These are phyloP conservation scores for Aspergillus udagawae DNA, from an alignment of 2,329 filamentous ascomycete species.

Conservation along the genomic window DNA sequence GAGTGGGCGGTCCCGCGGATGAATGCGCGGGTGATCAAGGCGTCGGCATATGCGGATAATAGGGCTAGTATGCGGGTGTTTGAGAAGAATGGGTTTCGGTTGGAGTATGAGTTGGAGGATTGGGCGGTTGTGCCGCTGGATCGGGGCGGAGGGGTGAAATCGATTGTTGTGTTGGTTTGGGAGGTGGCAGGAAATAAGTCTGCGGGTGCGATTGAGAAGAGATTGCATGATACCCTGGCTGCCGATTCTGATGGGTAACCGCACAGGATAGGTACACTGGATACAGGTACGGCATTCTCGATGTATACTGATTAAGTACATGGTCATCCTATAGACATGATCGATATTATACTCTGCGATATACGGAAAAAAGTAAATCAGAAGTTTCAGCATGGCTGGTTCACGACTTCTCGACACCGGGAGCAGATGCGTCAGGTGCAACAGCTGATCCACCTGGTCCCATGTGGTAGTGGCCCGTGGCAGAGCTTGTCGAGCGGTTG, in stretches of 20 bases:
- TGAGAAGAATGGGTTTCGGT: slow-evolving; percentile 25
- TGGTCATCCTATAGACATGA: not conserved
- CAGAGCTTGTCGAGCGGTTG: not conserved
- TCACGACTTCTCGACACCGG: not conserved
- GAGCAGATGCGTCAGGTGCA: not conserved
- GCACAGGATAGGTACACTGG: not conserved
- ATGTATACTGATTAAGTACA: not conserved
- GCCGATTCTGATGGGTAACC: not conserved
- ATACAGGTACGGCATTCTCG: not conserved
- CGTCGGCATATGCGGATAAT: slow-evolving; percentile 21
- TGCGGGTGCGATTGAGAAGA: not conserved
- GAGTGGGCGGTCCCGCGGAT: slow-evolving; percentile 27
- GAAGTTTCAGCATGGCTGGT: not conserved
- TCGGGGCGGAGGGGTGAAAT: slow-evolving; percentile 17
- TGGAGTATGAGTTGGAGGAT: slow-evolving; percentile 15
- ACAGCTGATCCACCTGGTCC: not conserved
- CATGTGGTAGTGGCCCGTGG: not conserved
- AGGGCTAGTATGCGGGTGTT: slow-evolving; percentile 23
- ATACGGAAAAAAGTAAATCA: not conserved
- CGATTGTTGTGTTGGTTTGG: slow-evolving; percentile 12
- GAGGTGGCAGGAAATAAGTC: not conserved
- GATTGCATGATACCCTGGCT: not conserved
- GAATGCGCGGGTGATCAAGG: slow-evolving; percentile 21
- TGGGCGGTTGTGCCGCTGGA: slow-evolving; percentile 9
- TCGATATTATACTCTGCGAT: not conserved